phyloP scores from a whole-genome alignment of 495 filamentous ascomycete genomes.

The Neurospora sp. region DNA sequence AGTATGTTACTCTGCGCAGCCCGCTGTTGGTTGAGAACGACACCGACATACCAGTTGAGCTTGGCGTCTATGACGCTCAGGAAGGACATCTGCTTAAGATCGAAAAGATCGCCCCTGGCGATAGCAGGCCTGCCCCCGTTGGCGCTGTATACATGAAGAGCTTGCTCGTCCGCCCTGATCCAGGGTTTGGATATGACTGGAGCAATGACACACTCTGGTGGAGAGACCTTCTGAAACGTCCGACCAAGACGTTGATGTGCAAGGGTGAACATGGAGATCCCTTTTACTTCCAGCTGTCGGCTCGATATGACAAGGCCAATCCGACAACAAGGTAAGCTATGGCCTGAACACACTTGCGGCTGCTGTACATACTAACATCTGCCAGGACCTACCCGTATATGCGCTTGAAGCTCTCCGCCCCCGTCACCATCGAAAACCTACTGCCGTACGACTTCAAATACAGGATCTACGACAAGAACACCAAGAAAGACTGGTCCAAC shows the following conservation, averaged over 20 bases:
- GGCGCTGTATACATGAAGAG: conserved; percentile 87
- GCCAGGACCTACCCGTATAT: conserved; percentile 81
- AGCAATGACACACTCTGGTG: conserved; percentile 80
- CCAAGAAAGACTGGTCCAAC: conserved; percentile 96
- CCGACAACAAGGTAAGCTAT: conserved; percentile 55
- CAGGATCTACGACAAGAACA: conserved; percentile 95
- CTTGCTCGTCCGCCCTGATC: conserved; percentile 83
- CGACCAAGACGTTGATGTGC: conserved; percentile 78
- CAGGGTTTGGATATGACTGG: conserved; percentile 95
- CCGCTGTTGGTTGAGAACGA: conserved; percentile 96
- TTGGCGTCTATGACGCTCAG: conserved; percentile 83
- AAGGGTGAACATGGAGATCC: conserved; percentile 73
- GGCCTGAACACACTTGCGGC: neutral
- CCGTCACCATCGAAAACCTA: conserved; percentile 88
- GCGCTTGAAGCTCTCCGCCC: conserved; percentile 80
- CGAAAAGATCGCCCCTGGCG: conserved; percentile 91
- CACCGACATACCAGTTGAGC: conserved; percentile 89
- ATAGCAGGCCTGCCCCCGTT: conserved; percentile 82
- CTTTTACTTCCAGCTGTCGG: conserved; percentile 94
- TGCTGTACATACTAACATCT: conserved; percentile 16
- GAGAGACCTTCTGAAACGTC: conserved; percentile 77
- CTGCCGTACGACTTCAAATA: conserved; percentile 98
- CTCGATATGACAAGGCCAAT: conserved; percentile 69
- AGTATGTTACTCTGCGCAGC: conserved; percentile 93
- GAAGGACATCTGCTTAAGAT: conserved; percentile 92